Percentiles rank a stretch among this genome's conserved stretches.
Conservation (phyloP, 2,329 filamentous ascomycete genomes). For the Fusarium sp. region DNA sequence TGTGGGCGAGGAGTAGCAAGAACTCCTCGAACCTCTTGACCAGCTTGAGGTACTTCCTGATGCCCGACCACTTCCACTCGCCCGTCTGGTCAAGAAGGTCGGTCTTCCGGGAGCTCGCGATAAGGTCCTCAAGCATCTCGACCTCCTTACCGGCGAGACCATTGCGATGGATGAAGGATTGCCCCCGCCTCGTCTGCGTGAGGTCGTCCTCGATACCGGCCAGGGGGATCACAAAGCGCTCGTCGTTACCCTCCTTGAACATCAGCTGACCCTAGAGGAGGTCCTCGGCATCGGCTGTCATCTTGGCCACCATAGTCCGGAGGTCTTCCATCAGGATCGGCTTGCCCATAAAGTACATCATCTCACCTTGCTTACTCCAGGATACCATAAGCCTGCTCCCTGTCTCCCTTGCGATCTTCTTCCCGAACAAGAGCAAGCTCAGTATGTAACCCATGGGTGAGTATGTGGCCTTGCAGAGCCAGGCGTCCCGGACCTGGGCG, state of each 20-base stretch:
- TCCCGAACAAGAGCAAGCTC: slow-evolving; percentile 3
- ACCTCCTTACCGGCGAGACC: slow-evolving; percentile 1
- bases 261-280: slow-evolving; percentile 1
- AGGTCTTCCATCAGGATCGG: slow-evolving; percentile 3
- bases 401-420: slow-evolving; percentile 4
- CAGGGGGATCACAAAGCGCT: not conserved
- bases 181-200: not conserved
- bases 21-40: slow-evolving; percentile 7
- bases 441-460: slow-evolving; percentile 5
- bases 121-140: slow-evolving; percentile 3
- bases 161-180: slow-evolving; percentile 4
- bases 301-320: not conserved
- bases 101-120: not conserved
- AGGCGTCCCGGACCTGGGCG: not conserved
- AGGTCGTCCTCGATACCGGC: slow-evolving; percentile 2
- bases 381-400: slow-evolving; percentile 1
- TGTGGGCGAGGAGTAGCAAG: slow-evolving; percentile 1
- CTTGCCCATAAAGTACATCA: slow-evolving; percentile 8
- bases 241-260: slow-evolving; percentile 4
- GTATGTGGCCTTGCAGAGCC: slow-evolving; percentile 7
- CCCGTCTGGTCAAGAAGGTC: not conserved
- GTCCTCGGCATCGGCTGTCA: slow-evolving; percentile 3
- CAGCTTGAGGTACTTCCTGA: slow-evolving; percentile 3
- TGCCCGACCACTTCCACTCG: slow-evolving; percentile 1
- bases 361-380: slow-evolving; percentile 1